Base-by-base conservation (phyloP, 2,329 filamentous ascomycete genomes). In the Nemania abortiva region DNA sequence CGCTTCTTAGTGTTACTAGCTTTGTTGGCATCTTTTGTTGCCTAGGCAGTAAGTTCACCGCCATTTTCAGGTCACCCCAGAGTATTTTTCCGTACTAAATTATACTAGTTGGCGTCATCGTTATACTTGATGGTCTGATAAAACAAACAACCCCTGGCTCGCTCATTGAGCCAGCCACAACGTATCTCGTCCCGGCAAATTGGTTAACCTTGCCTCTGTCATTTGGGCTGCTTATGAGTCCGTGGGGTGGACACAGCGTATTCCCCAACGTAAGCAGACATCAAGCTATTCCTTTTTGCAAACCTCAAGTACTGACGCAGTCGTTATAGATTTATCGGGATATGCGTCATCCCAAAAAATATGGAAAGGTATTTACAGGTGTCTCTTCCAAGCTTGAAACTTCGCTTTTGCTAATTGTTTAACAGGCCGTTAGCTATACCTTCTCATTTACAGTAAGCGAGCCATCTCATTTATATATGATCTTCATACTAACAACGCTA, bases 11-110 rank as follows among this genome's bases (percentile, higher is more conserved):
- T 74, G 94, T 97, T 76, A 97, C 94, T 29, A 97, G 94, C 78
- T 90, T 98, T 66, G 84, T 98, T 70, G 95, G 95, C n/a, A 97
- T 99, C 61, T 84, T 98, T 74, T 95, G 89, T 66, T 97, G 93
- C 74, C 91, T 97, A 73, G 90, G 90, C 76, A 98, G 93, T 95
- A 84, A 84, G 92, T 91, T 18, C 22, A 18, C 62, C 1, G 53
- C 27, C 29, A 31, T 62, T 0, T 54, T 66, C 29, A 65, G 10
- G 42, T 39, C 20, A 63, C 11, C 39, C 31, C 6, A 49, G 54
- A 47, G 34, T n/a, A 53, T 6, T 6, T 70, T 70, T 31, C 68
- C 61, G 24, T 64, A 24, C 42, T 60, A 31, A 54, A 34, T 6
- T 15, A 61, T 22, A 42, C 2, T 75, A 95, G 93, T 98, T 80